These are phyloP conservation scores for Arthrobotrys conoides DNA, from an alignment of 2,329 filamentous ascomycete genomes.

Conservation along the genomic window DNA sequence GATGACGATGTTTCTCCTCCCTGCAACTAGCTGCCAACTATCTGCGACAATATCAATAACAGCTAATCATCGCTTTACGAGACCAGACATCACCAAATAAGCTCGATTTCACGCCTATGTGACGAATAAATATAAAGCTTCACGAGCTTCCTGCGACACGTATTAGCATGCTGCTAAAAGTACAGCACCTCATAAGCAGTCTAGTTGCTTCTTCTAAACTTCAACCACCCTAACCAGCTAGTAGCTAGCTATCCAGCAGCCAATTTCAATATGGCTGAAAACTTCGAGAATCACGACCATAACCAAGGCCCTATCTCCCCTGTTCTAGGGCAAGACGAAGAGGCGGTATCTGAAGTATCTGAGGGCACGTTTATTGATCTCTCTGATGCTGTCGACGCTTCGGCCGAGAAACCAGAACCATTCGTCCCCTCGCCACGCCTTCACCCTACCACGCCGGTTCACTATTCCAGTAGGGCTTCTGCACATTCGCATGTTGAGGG, in stretches of 20 bases:
- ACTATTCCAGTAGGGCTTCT: slow-evolving; percentile 36
- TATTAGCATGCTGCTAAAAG: slow-evolving; percentile 25
- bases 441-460: slow-evolving; percentile 33
- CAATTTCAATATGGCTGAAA: slow-evolving; percentile 38
- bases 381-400: slow-evolving; percentile 28
- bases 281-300: slow-evolving; percentile 30
- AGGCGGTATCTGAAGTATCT: slow-evolving; percentile 44
- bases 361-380: slow-evolving; percentile 53
- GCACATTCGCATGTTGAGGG: not conserved
- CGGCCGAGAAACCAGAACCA: slow-evolving; percentile 26
- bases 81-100: slow-evolving; percentile 2
- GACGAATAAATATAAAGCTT: slow-evolving; percentile 5
- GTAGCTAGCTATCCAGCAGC: not conserved
- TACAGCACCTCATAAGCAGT: not conserved
- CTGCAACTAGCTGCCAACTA: not conserved
- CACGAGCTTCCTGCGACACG: not conserved
- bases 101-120: slow-evolving; percentile 7
- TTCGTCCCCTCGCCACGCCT: slow-evolving; percentile 50
- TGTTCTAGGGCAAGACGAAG: slow-evolving; percentile 11
- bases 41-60: slow-evolving; percentile 17
- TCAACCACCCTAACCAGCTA: slow-evolving; percentile 12
- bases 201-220: slow-evolving; percentile 9
- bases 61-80: not conserved
- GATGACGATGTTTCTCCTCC: slow-evolving; percentile 27
- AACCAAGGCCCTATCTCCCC: slow-evolving; percentile 7